A percentile compares a stretch with the other conserved stretches of the same genome.
phyloP scores from a whole-genome alignment of 2,329 filamentous ascomycete genomes.

The Apiospora koreana region DNA sequence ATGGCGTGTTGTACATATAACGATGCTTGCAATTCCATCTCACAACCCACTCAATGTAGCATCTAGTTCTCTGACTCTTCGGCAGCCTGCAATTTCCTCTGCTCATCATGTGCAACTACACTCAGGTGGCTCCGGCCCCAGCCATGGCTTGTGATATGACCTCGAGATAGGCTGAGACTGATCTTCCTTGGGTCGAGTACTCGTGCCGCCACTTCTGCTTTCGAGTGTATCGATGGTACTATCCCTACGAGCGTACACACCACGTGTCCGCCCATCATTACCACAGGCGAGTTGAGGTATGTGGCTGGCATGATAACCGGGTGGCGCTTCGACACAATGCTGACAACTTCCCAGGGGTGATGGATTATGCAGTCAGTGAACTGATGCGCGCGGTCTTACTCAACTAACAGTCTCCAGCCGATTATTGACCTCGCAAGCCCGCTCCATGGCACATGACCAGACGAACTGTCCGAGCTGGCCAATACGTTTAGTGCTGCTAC shows the following conservation, averaged over 20 bases:
- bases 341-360: slow-evolving; percentile 25
- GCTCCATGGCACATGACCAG: slow-evolving; percentile 34
- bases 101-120: slow-evolving; percentile 32
- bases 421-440: slow-evolving; percentile 30
- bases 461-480: slow-evolving; percentile 32
- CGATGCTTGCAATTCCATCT: not conserved
- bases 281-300: slow-evolving; percentile 33
- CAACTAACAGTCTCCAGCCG: slow-evolving; percentile 20
- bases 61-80: not conserved
- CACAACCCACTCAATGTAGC: not conserved
- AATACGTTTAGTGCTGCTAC: not conserved
- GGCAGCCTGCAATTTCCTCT: not conserved
- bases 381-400: not conserved
- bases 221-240: slow-evolving; percentile 33
- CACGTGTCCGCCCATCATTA: slow-evolving; percentile 32
- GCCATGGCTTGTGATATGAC: not conserved
- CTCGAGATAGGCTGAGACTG: not conserved
- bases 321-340: not conserved
- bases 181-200: slow-evolving; percentile 32
- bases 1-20: not conserved
- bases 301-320: slow-evolving; percentile 4
- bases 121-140: slow-evolving; percentile 25
- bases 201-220: slow-evolving; percentile 34
- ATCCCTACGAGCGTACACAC: slow-evolving; percentile 33
- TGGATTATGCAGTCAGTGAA: slow-evolving; percentile 31